phyloP scores from a whole-genome alignment of 805 yeast species.

The Saccharomyces jurei region DNA sequence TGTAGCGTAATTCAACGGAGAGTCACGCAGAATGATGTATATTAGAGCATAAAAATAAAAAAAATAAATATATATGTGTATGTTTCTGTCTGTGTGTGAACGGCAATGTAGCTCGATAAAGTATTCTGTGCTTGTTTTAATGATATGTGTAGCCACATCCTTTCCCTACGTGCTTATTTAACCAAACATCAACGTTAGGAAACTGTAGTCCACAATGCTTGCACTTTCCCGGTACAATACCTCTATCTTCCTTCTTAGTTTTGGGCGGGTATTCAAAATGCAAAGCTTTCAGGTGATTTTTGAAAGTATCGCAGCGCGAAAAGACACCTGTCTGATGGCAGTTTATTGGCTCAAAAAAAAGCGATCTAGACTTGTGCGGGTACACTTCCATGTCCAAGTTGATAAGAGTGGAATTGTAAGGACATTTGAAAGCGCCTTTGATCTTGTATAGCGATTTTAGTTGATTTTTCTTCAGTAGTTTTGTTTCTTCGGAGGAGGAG shows the following conservation, averaged over 20 bases:
- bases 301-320: constrained; percentile 82
- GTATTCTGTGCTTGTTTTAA: neutral
- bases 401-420: constrained; percentile 38
- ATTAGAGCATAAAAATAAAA: neutral
- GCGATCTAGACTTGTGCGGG: constrained; percentile 12
- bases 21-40: neutral
- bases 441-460: constrained; percentile 16
- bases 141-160: constrained; percentile 23
- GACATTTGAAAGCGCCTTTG: constrained; percentile 57
- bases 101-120: neutral
- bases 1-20: neutral
- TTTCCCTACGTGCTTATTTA: constrained; percentile 54
- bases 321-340: constrained; percentile 82
- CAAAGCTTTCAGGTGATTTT: constrained; percentile 79
- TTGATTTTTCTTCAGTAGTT: constrained; percentile 9
- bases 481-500: neutral
- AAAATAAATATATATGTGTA: neutral
- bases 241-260: constrained; percentile 67
- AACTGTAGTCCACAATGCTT: constrained; percentile 62
- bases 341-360: constrained; percentile 10
- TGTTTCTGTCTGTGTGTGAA: neutral
- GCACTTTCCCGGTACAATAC: constrained; percentile 62
- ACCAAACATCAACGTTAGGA: constrained; percentile 69
- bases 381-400: constrained; percentile 19
- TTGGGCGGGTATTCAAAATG: constrained; percentile 84